Evolutionary conservation across 2,329 filamentous ascomycete genomes (phyloP), one percentile per base, ranked within the genome.

Genomic region (Colletotrichum brevisporum): DNA sequence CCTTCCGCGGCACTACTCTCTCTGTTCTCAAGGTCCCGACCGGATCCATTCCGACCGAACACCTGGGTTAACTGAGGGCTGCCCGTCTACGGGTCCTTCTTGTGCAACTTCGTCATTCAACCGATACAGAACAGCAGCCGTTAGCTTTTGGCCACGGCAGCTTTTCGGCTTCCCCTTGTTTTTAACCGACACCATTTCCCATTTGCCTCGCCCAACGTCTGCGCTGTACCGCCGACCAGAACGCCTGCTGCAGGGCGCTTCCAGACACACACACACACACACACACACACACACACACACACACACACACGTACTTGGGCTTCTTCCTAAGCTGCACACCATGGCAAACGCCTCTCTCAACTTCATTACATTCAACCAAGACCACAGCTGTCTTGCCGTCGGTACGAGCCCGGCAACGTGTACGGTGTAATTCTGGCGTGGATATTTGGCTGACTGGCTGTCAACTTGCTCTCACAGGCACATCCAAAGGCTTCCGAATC

Each of bases 341-440:
- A 94, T 94, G 91, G 83, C 90, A 72, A 86, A 78, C 72, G 91
- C 92, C 79, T 84, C 90, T 56, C 94, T 98, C 85, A 99, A 99
- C 83, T 99, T 97, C 83, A 94, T 99, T 76, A 98, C 95, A 50
- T 99, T 98, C 83, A 99, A 99, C 83, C 96, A 99, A 86, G 96
- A 99, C 85, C 94, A 97, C 85, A 97, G 93, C 87, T 95, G 95
- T 81, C 88, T 99, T 73, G 95, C 95, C 84, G 95, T 99, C 75
- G 95, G 94, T 94, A 85, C 78, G 91, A 65, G 24, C 36, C 18
- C n/a, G 31, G 15, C 41, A 36, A 18, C 18, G 24, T 18, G 31
- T 59, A 18, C 13, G 63, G 56, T 53, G 15, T 66, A 27, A 24
- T 26, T 45, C 59, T 27, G 26, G 69, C 55, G 62, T 55, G 63